Evolutionary conservation across 2,329 filamentous ascomycete genomes (phyloP).

Genomic region (Oidium heveae): DNA sequence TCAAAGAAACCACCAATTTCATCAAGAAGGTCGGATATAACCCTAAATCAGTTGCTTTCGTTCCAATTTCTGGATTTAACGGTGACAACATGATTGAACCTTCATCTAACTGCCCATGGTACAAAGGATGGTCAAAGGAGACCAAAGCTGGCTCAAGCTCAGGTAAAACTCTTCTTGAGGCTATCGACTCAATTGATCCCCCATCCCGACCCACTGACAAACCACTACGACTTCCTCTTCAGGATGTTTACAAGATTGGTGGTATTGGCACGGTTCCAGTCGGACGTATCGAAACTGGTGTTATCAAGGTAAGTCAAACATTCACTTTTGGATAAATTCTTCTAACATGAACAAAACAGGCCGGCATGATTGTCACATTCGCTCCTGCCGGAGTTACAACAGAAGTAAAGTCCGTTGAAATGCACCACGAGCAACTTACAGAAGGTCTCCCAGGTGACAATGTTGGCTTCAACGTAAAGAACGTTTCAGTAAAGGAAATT

Average conservation of each 20-base stretch:
- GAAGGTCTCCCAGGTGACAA: constrained; percentile 98
- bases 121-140: constrained; percentile 99
- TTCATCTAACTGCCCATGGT: constrained; percentile 94
- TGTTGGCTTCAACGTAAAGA: constrained; percentile 99
- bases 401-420: constrained; percentile 99
- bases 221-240: constrained; percentile 98
- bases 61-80: constrained; percentile 99
- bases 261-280: constrained; percentile 99
- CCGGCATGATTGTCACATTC: constrained; percentile 89
- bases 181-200: constrained; percentile 87
- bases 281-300: constrained; percentile 99
- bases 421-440: constrained; percentile 97
- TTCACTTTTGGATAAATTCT: background rate
- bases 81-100: constrained; percentile 96
- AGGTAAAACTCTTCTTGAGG: constrained; percentile 97
- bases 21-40: constrained; percentile 99
- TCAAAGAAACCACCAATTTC: constrained; percentile 99
- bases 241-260: constrained; percentile 99
- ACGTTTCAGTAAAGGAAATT: constrained; percentile 99
- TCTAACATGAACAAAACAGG: constrained; percentile 7
- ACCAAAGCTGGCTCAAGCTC: constrained; percentile 62
- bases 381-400: constrained; percentile 97
- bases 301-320: constrained; percentile 29
- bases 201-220: constrained; percentile 91
- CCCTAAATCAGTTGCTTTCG: constrained; percentile 95